A percentile compares a stretch with the other conserved stretches of the same genome.
phyloP scores from a whole-genome alignment of 2,329 filamentous ascomycete genomes.

The Penicillium frequentans region DNA sequence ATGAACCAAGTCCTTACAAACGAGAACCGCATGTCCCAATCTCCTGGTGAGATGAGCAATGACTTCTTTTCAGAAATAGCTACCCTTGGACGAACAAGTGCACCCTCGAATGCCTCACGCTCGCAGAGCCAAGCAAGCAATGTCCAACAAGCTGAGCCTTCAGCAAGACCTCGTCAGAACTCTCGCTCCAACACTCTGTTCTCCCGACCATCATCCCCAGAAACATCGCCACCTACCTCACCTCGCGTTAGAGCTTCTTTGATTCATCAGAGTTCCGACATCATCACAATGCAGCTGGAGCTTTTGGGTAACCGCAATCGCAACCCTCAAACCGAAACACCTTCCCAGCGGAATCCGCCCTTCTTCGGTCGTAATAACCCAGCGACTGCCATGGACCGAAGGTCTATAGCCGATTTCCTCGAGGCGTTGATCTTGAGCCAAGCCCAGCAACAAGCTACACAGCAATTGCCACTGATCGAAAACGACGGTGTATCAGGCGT shows the following conservation, averaged over 20 bases:
- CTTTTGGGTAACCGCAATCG: slow-evolving; percentile 35
- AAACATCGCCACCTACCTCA: slow-evolving; percentile 42
- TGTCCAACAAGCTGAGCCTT: slow-evolving; percentile 7
- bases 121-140: slow-evolving; percentile 14
- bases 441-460: slow-evolving; percentile 21
- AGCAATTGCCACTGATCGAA: slow-evolving; percentile 13
- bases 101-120: slow-evolving; percentile 12
- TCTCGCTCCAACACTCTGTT: slow-evolving; percentile 43
- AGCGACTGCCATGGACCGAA: slow-evolving; percentile 21
- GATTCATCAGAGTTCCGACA: slow-evolving; percentile 44
- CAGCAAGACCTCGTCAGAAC: slow-evolving; percentile 21
- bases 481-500: slow-evolving; percentile 26
- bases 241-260: slow-evolving; percentile 44
- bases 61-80: slow-evolving; percentile 32
- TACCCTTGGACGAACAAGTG: slow-evolving; percentile 24
- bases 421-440: slow-evolving; percentile 35
- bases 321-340: slow-evolving; percentile 18
- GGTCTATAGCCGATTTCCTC: slow-evolving; percentile 37
- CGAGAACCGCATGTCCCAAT: slow-evolving; percentile 40
- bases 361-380: slow-evolving; percentile 13
- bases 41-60: slow-evolving; percentile 38
- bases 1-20: slow-evolving; percentile 27
- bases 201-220: slow-evolving; percentile 41
- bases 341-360: slow-evolving; percentile 11
- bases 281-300: slow-evolving; percentile 47